A percentile compares a stretch with the other conserved stretches of the same genome.
Evolutionary conservation across 805 yeast species (phyloP).

Genomic region (Lipomyces yamadae): DNA sequence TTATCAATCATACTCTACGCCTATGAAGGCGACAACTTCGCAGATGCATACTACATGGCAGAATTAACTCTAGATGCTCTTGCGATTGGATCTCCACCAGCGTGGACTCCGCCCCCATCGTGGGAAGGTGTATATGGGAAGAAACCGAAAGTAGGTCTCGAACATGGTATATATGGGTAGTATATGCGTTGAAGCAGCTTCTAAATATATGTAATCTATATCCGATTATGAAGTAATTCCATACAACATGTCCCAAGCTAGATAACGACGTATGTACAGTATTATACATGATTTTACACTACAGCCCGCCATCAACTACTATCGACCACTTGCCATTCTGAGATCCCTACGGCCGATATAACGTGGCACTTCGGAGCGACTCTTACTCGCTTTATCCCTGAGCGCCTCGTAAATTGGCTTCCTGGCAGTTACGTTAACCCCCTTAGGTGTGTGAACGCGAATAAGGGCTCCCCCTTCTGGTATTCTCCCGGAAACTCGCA

Average conservation of each 20-base stretch:
- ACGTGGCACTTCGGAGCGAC: background rate
- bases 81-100: slow-evolving; percentile 27
- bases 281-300: slow-evolving; percentile 1
- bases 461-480: slow-evolving; percentile 42
- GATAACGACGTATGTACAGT: background rate
- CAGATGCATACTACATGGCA: slow-evolving; percentile 67
- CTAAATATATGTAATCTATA: background rate
- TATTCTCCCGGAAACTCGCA: slow-evolving; percentile 42
- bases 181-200: background rate
- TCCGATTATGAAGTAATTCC: background rate
- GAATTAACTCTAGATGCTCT: slow-evolving; percentile 45
- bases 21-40: slow-evolving; percentile 88
- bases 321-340: background rate
- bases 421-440: slow-evolving; percentile 40
- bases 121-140: slow-evolving; percentile 89
- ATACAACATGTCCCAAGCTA: slow-evolving; percentile 5
- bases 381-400: slow-evolving; percentile 4
- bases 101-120: slow-evolving; percentile 66
- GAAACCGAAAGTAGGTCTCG: slow-evolving; percentile 68
- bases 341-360: background rate
- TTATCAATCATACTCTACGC: slow-evolving; percentile 63
- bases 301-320: background rate
- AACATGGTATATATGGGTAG: slow-evolving; percentile 74
- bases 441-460: slow-evolving; percentile 39
- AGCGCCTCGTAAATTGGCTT: slow-evolving; percentile 25